phyloP scores from a whole-genome alignment of 495 filamentous ascomycete species.

The Penicillium lividum region DNA sequence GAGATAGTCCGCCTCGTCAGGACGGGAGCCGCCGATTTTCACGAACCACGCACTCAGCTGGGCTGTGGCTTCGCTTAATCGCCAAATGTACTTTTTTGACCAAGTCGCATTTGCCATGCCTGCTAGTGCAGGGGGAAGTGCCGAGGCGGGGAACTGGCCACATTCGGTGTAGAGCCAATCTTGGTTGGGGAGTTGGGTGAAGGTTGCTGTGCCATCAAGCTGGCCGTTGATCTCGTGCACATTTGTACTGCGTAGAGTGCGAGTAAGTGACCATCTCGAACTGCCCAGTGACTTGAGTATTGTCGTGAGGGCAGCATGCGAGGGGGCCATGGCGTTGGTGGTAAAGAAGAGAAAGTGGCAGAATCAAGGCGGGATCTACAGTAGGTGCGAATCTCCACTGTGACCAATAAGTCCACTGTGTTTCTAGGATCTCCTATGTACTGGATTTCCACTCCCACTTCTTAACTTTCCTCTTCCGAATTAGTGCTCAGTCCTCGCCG shows the following conservation, averaged over 20 bases:
- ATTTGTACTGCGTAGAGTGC: slow-evolving; percentile 47
- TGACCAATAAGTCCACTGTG: not conserved
- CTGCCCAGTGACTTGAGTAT: slow-evolving; percentile 37
- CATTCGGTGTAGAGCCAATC: slow-evolving; percentile 50
- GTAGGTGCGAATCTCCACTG: not conserved
- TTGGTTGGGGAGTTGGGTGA: slow-evolving; percentile 31
- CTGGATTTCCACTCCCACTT: too few species aligned
- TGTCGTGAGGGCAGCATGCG: slow-evolving; percentile 14
- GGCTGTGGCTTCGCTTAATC: slow-evolving; percentile 25
- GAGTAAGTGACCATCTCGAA: slow-evolving; percentile 39
- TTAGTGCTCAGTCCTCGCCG: too few species aligned
- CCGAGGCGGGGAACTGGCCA: slow-evolving; percentile 39
- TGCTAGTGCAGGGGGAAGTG: slow-evolving; percentile 17
- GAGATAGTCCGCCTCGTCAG: slow-evolving; percentile 46
- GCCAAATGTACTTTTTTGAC: slow-evolving; percentile 53
- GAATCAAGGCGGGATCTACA: not conserved
- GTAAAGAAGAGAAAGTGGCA: not conserved
- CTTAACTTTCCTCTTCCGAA: too few species aligned
- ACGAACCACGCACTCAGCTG: slow-evolving; percentile 50
- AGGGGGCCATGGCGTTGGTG: slow-evolving; percentile 2
- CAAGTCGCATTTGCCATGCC: slow-evolving; percentile 28
- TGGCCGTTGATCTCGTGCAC: slow-evolving; percentile 43
- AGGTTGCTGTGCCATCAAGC: slow-evolving; percentile 43
- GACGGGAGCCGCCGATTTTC: slow-evolving; percentile 33
- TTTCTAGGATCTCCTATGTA: too few species aligned